phyloP scores from a whole-genome alignment of 2,329 filamentous ascomycete species.

The Xylaria sp. region DNA sequence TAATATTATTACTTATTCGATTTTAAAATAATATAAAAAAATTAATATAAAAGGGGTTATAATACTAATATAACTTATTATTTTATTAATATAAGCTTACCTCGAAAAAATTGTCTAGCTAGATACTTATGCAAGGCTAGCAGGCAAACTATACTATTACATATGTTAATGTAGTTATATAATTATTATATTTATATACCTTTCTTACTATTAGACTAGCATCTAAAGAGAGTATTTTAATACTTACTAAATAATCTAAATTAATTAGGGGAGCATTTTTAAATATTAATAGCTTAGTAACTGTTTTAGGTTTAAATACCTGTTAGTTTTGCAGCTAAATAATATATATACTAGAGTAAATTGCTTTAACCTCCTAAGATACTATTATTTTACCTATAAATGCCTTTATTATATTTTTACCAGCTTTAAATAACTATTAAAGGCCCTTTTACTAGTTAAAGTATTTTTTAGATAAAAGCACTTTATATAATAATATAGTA shows the following conservation, averaged over 20 bases:
- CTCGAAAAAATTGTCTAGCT: background rate
- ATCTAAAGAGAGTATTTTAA: background rate
- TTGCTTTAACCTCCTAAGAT: background rate
- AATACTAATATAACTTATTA: background rate
- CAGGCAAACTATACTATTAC: background rate
- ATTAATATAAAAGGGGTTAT: background rate
- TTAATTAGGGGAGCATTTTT: background rate
- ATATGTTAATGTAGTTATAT: background rate
- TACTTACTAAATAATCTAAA: background rate
- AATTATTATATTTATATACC: constrained; percentile 1
- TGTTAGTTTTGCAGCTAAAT: background rate
- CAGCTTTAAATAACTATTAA: constrained; percentile 1
- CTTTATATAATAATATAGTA: background rate
- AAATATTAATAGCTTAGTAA: background rate
- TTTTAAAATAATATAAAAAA: background rate
- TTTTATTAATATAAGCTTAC: background rate
- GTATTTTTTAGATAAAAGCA: background rate
- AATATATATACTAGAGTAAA: background rate
- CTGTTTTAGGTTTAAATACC: background rate
- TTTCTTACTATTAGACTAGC: background rate
- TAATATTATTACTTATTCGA: background rate
- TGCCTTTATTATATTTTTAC: background rate
- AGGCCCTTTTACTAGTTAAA: background rate
- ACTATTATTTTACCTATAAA: background rate
- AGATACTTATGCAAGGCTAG: background rate